Evolutionary conservation across 306 rosid genomes (phyloP).

Genomic region (Lathyrus aphaca): DNA sequence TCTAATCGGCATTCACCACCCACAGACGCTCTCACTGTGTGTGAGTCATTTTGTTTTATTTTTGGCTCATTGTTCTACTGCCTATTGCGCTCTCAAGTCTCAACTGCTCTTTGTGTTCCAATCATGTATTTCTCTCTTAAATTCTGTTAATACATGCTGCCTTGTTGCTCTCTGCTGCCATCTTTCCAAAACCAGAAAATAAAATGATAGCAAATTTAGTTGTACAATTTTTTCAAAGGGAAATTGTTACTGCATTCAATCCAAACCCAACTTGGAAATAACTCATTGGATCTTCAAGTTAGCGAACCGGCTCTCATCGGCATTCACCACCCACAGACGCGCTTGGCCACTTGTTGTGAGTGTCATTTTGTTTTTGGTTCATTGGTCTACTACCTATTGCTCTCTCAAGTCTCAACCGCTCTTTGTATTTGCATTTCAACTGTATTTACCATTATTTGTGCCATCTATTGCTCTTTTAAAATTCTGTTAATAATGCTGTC

Average conservation of each 20-base stretch:
- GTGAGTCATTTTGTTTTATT: neutral
- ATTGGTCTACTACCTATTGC: neutral
- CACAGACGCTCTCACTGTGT: neutral
- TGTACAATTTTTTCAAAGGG: too few species aligned
- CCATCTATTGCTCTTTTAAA: neutral
- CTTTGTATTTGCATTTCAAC: neutral
- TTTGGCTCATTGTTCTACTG: neutral
- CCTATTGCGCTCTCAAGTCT: neutral
- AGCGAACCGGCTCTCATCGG: neutral
- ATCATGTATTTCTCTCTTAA: neutral
- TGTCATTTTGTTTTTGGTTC: neutral
- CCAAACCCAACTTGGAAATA: neutral
- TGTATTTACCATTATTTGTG: neutral
- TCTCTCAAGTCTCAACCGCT: neutral
- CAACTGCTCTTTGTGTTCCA: neutral
- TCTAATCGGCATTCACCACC: neutral
- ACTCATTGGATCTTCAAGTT: neutral
- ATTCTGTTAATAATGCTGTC: neutral
- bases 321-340: neutral
- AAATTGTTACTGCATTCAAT: neutral
- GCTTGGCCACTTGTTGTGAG: neutral
- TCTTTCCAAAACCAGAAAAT: neutral
- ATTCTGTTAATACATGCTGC: neutral
- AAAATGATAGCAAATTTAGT: too few species aligned
- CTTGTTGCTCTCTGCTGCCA: neutral